Evolutionary conservation across 495 filamentous ascomycete species (phyloP).

Genomic region (Polyplosphaeria fusca): DNA sequence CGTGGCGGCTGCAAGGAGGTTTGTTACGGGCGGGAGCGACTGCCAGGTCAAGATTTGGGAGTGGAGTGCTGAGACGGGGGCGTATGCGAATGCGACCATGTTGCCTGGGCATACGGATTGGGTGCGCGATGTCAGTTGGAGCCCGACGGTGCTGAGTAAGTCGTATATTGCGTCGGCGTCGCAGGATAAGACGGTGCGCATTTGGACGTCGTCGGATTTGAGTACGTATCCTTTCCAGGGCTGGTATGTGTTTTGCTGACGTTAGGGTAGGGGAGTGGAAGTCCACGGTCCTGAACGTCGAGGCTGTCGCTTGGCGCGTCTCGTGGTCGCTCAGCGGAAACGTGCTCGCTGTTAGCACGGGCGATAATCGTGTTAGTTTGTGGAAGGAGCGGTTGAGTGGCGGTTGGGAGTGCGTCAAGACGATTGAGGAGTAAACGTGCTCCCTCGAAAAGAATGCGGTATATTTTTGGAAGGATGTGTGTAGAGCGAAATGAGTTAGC

Average conservation of each 20-base stretch:
- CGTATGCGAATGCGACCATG: constrained; percentile 53
- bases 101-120: constrained; percentile 85
- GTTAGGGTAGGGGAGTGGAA: constrained; percentile 66
- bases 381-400: constrained; percentile 81
- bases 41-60: constrained; percentile 91
- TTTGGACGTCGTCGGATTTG: constrained; percentile 70
- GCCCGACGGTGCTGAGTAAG: constrained; percentile 87
- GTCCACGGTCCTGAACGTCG: constrained; percentile 78
- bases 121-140: constrained; percentile 98
- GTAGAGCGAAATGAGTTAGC: no score
- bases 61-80: constrained; percentile 49
- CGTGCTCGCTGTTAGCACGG: constrained; percentile 85
- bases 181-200: constrained; percentile 95
- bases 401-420: constrained; percentile 91
- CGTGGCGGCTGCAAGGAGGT: constrained; percentile 62
- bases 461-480: no score
- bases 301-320: constrained; percentile 87
- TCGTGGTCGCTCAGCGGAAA: constrained; percentile 98
- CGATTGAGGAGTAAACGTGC: constrained; percentile 89
- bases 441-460: no score
- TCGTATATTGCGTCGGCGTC: constrained; percentile 89
- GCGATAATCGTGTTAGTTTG: constrained; percentile 93
- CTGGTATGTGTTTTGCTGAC: background rate
- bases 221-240: constrained; percentile 10
- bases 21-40: constrained; percentile 92